phyloP scores from a whole-genome alignment of 2,329 filamentous ascomycete species.

The Fusarium musae region DNA sequence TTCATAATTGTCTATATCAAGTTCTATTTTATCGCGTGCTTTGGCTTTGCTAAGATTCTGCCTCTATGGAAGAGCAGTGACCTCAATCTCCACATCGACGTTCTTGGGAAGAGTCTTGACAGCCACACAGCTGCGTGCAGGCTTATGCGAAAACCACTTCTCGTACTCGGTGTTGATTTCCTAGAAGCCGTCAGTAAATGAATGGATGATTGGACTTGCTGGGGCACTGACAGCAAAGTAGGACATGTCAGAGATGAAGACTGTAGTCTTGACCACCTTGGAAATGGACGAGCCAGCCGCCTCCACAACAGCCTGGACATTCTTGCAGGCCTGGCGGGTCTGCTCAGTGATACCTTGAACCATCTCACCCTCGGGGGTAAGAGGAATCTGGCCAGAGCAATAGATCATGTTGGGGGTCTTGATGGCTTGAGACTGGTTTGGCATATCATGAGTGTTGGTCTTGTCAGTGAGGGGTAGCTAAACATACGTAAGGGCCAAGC shows the following conservation, averaged over 20 bases:
- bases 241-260: constrained; percentile 92
- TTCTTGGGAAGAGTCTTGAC: constrained; percentile 90
- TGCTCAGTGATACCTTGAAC: constrained; percentile 72
- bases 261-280: constrained; percentile 89
- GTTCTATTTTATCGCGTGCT: background rate
- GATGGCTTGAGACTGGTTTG: constrained; percentile 70
- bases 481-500: constrained; percentile 71
- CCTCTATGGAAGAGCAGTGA: constrained; percentile 74
- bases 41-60: background rate
- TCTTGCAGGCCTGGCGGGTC: constrained; percentile 73
- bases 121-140: constrained; percentile 88
- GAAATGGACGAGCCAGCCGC: constrained; percentile 82
- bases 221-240: constrained; percentile 72
- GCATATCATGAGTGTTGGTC: constrained; percentile 20
- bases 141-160: constrained; percentile 85
- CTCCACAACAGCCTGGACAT: constrained; percentile 84
- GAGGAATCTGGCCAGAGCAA: constrained; percentile 79
- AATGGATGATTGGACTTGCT: too few species aligned
- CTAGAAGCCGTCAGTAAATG: constrained; percentile 41
- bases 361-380: constrained; percentile 65
- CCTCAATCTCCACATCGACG: constrained; percentile 91
- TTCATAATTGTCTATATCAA: constrained; percentile 2
- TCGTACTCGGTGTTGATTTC: constrained; percentile 89
- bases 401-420: constrained; percentile 74
- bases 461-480: constrained; percentile 22